A percentile compares a stretch with the other conserved stretches of the same genome.
phyloP scores from a whole-genome alignment of 1,284 basidiomycete species.

The Coriolopsis trogii region DNA sequence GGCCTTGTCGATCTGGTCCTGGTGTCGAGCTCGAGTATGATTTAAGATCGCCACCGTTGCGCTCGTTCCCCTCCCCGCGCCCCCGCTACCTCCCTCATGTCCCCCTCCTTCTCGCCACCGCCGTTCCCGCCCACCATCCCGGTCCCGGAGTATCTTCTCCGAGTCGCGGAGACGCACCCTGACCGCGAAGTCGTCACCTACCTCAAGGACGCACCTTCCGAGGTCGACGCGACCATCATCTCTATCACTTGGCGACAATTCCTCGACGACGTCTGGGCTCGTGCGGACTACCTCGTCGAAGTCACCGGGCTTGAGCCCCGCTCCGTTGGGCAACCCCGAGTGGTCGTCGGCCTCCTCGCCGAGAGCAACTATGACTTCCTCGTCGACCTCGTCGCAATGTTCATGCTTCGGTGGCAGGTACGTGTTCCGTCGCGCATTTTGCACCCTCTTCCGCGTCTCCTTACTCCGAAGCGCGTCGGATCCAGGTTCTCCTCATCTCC shows the following conservation, averaged over 20 bases:
- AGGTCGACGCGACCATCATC: neutral
- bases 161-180: constrained; percentile 1
- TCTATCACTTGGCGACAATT: constrained; percentile 9
- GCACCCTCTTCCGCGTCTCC: neutral
- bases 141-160: constrained; percentile 7
- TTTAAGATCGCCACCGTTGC: neutral
- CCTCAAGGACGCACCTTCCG: constrained; percentile 1
- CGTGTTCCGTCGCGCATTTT: neutral
- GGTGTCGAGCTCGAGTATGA: neutral
- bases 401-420: constrained; percentile 8
- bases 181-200: constrained; percentile 9
- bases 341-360: constrained; percentile 8
- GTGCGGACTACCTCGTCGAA: constrained; percentile 4
- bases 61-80: neutral
- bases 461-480: neutral
- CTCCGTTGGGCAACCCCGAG: neutral
- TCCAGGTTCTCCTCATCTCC: constrained; percentile 6
- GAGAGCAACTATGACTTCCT: constrained; percentile 12
- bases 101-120: constrained; percentile 3
- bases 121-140: neutral
- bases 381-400: constrained; percentile 7
- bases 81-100: neutral
- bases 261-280: constrained; percentile 6
- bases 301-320: constrained; percentile 1
- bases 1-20: too few species aligned